phyloP scores from a whole-genome alignment of 2,329 filamentous ascomycete species.

The Phyllosticta citrichinensis region DNA sequence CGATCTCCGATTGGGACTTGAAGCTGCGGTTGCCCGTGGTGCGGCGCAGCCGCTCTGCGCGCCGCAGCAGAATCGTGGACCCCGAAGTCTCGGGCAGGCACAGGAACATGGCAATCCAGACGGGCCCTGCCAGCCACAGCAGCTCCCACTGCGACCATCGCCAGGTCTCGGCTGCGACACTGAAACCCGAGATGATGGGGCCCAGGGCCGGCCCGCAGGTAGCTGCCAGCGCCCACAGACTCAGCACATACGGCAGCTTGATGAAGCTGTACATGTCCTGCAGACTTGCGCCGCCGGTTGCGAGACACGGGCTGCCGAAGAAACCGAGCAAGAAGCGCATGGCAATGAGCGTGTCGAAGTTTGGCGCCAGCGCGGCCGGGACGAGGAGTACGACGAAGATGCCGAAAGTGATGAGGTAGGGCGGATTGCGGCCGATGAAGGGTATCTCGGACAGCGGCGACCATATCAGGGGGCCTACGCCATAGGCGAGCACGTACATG shows the following conservation, averaged over 20 bases:
- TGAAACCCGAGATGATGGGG: conserved; percentile 19
- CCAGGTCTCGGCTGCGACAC: conserved; percentile 16
- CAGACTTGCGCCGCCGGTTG: conserved; percentile 27
- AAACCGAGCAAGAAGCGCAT: conserved; percentile 32
- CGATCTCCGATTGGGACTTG: conserved; percentile 54
- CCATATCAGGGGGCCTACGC: conserved; percentile 55
- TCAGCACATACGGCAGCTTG: conserved; percentile 35
- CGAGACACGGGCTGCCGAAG: conserved; percentile 29
- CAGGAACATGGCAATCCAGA: conserved; percentile 17
- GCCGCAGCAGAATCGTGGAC: conserved; percentile 17
- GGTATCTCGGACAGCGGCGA: conserved; percentile 59
- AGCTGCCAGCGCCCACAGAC: conserved; percentile 35
- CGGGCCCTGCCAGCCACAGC: conserved; percentile 16
- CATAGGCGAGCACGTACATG: conserved; percentile 53
- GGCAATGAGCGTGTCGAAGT: conserved; percentile 54
- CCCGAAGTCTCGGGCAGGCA: conserved; percentile 18
- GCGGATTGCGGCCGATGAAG: conserved; percentile 54
- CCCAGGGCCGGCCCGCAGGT: conserved; percentile 24
- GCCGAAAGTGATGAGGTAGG: conserved; percentile 58
- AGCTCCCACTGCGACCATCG: conserved; percentile 20
- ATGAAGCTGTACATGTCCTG: conserved; percentile 32
- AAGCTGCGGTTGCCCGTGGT: conserved; percentile 46
- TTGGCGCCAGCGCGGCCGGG: conserved; percentile 52
- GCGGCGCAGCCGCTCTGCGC: conserved; percentile 26
- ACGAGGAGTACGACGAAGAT: conserved; percentile 59